These are phyloP conservation scores for Colletotrichum musicola DNA, from an alignment of 2,329 filamentous ascomycete genomes.

Conservation along the genomic window DNA sequence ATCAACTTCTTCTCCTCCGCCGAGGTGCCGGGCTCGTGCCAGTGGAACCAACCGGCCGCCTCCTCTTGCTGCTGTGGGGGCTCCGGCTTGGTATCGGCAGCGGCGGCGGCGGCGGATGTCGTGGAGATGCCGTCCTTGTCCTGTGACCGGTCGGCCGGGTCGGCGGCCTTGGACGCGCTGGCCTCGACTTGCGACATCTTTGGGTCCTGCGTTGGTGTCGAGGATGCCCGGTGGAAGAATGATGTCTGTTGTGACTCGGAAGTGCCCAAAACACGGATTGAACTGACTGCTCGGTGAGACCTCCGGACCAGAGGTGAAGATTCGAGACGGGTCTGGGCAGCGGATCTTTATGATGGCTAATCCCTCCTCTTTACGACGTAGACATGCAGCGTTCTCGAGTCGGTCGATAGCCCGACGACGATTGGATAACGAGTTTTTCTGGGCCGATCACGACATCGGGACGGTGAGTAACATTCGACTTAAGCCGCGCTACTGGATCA, in stretches of 20 bases:
- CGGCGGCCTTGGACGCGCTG: conserved; percentile 24
- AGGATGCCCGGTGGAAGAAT: neutral
- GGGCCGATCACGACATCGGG: conserved; percentile 36
- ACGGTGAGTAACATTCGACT: neutral
- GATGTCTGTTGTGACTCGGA: neutral
- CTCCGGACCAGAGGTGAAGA: neutral
- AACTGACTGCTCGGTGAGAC: conserved; percentile 11
- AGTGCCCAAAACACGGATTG: neutral
- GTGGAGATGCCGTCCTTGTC: conserved; percentile 31
- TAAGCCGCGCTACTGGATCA: neutral
- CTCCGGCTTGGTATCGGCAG: conserved; percentile 28
- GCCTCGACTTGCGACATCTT: conserved; percentile 24
- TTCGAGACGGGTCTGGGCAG: conserved; percentile 6
- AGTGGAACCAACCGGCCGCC: conserved; percentile 50
- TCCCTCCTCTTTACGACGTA: neutral
- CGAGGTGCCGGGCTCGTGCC: conserved; percentile 56
- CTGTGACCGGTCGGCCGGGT: conserved; percentile 12
- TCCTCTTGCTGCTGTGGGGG: conserved; percentile 31
- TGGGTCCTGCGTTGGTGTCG: neutral
- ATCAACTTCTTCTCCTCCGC: conserved; percentile 59
- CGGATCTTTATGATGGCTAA: conserved; percentile 14
- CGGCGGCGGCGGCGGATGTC: conserved; percentile 10
- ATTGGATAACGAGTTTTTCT: conserved; percentile 36
- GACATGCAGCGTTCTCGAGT: neutral
- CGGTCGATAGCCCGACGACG: conserved; percentile 15